Evolutionary conservation across 2,329 filamentous ascomycete genomes (phyloP).

Genomic region (Xylaria sp.): DNA sequence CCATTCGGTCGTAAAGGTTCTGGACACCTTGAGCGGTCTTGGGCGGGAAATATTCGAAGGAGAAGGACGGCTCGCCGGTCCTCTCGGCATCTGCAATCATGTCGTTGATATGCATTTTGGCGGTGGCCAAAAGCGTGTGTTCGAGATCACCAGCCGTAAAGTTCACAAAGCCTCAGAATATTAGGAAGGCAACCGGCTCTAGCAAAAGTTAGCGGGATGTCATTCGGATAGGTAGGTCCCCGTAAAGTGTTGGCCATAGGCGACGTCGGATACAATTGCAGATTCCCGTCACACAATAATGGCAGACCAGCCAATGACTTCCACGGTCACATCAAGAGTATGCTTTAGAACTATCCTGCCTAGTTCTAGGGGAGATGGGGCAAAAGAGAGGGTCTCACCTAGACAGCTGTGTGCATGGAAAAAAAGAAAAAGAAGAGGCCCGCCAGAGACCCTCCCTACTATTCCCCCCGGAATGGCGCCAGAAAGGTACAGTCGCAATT

Average conservation of each 20-base stretch:
- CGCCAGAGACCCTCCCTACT: slow-evolving; percentile 4
- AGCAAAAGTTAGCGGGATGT: slow-evolving; percentile 13
- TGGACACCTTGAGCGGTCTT: slow-evolving; percentile 98
- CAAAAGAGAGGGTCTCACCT: slow-evolving; percentile 21
- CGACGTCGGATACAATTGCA: slow-evolving; percentile 10
- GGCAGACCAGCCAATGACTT: neutral
- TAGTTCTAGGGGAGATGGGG: neutral
- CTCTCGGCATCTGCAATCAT: slow-evolving; percentile 84
- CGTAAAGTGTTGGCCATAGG: neutral
- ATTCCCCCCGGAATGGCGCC: neutral
- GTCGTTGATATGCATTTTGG: slow-evolving; percentile 91
- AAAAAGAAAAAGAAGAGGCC: slow-evolving; percentile 9
- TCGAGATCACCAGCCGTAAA: neutral
- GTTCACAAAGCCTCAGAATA: slow-evolving; percentile 10
- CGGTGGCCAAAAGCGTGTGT: slow-evolving; percentile 4
- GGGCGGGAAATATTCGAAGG: slow-evolving; percentile 98
- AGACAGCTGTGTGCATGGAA: slow-evolving; percentile 11
- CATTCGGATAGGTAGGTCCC: slow-evolving; percentile 1
- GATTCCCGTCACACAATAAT: neutral
- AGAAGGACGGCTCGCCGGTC: slow-evolving; percentile 85
- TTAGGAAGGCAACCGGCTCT: neutral
- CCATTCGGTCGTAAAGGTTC: slow-evolving; percentile 99
- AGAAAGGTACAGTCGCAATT: neutral
- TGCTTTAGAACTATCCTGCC: neutral
- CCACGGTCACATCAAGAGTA: neutral